phyloP scores from a whole-genome alignment of 441 rosid species.

The Populus trichocarpa region DNA sequence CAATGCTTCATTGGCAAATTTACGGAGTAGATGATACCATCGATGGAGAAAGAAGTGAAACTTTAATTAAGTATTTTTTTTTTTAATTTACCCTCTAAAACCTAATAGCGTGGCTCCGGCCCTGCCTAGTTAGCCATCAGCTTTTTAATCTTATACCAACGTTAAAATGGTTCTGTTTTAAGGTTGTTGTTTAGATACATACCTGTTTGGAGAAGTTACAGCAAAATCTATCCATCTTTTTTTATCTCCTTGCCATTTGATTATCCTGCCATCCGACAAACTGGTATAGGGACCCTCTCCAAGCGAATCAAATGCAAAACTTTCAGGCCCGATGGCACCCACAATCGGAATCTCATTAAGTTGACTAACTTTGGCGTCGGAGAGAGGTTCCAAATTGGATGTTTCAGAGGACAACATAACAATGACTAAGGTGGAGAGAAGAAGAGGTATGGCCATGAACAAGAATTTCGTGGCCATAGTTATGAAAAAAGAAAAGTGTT shows the following conservation, averaged over 20 bases:
- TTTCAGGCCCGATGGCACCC: not conserved
- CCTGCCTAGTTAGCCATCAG: not conserved
- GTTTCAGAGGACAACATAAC: not conserved
- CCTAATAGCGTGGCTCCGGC: too few relatives aligned
- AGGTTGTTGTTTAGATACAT: not conserved
- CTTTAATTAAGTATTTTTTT: too few relatives aligned
- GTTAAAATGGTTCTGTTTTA: not conserved
- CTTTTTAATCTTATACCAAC: not conserved
- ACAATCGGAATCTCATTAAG: not conserved
- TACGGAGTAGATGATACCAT: too few relatives aligned
- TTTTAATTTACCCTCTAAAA: too few relatives aligned
- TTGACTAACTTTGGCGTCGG: not conserved
- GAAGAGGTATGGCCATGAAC: not conserved
- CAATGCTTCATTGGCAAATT: too few relatives aligned
- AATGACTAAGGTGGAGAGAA: not conserved
- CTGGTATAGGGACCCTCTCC: conserved; percentile 38
- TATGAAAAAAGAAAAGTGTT: not conserved
- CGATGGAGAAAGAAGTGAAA: too few relatives aligned
- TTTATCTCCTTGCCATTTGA: conserved; percentile 25
- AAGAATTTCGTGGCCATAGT: not conserved
- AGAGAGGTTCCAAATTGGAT: not conserved
- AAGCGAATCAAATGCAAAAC: conserved; percentile 25
- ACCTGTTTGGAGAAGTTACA: conserved; percentile 25
- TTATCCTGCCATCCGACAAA: conserved; percentile 38
- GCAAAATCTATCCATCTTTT: conserved; percentile 38